Evolutionary conservation across 768 basidiomycete genomes (phyloP).

Genomic region (Lentinus tigrinus): DNA sequence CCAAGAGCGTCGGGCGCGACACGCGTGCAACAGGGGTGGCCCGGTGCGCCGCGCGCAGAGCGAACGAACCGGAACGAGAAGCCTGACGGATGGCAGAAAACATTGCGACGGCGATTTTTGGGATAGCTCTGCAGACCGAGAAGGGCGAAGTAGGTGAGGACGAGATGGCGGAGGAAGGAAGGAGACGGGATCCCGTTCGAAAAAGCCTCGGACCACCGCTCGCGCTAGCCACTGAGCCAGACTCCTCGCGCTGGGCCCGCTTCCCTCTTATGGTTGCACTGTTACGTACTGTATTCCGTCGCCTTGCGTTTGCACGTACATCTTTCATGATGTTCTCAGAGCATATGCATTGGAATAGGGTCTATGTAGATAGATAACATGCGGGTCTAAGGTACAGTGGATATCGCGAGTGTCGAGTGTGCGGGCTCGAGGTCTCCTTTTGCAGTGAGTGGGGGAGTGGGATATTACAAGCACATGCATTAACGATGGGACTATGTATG

Average conservation of each 20-base stretch:
- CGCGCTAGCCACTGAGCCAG: background rate
- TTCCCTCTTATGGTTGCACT: conserved; percentile 16
- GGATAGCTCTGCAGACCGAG: background rate
- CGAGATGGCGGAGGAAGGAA: background rate
- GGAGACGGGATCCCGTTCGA: conserved; percentile 8
- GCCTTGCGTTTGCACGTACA: background rate
- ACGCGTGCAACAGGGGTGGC: conserved; percentile 20
- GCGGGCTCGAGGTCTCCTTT: conserved; percentile 22
- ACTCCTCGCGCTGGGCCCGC: background rate
- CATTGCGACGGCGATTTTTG: conserved; percentile 16
- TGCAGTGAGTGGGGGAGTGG: conserved; percentile 19
- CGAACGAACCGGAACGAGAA: conserved; percentile 27
- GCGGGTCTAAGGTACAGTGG: conserved; percentile 11
- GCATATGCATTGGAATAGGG: conserved; percentile 13
- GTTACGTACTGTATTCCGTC: conserved; percentile 12
- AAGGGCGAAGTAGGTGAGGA: background rate
- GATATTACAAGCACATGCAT: conserved; percentile 21
- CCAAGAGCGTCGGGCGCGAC: conserved; percentile 29
- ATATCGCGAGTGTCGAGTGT: conserved; percentile 17
- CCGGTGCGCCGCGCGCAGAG: conserved; percentile 27
- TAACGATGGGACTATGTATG: conserved; percentile 16
- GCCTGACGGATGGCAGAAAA: conserved; percentile 31
- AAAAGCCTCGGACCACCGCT: conserved; percentile 9
- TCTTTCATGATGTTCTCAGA: background rate
- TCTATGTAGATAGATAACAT: conserved; percentile 15